Evolutionary conservation across 2,329 filamentous ascomycete species (phyloP).

Genomic region (Colletotrichum sp.): DNA sequence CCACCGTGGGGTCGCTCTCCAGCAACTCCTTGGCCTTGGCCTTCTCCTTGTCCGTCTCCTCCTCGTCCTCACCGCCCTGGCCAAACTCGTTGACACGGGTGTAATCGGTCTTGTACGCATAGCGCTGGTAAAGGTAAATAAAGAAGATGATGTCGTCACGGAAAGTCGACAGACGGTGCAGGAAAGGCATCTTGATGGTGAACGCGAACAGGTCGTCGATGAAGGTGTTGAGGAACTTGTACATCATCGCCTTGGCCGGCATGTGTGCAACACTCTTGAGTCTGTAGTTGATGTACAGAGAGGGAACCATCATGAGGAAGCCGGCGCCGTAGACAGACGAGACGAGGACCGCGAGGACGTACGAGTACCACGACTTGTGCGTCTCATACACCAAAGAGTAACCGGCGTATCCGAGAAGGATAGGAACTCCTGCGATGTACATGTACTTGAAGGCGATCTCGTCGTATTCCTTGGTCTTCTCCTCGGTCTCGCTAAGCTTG

Average conservation of each 20-base stretch:
- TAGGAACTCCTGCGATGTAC: constrained; percentile 88
- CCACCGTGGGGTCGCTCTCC: constrained; percentile 41
- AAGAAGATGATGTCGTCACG: constrained; percentile 99
- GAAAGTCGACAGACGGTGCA: constrained; percentile 91
- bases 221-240: constrained; percentile 98
- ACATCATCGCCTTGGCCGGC: constrained; percentile 95
- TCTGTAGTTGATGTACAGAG: constrained; percentile 98
- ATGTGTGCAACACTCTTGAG: constrained; percentile 96
- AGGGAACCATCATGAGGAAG: constrained; percentile 99
- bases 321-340: constrained; percentile 97
- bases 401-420: constrained; percentile 85
- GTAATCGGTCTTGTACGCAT: constrained; percentile 91
- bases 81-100: constrained; percentile 96
- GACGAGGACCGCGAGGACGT: constrained; percentile 92
- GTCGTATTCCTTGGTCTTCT: constrained; percentile 98
- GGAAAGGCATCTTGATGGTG: constrained; percentile 97
- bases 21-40: constrained; percentile 35
- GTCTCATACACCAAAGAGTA: constrained; percentile 93
- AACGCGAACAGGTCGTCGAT: constrained; percentile 99
- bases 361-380: constrained; percentile 99
- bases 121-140: constrained; percentile 93
- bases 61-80: constrained; percentile 92
- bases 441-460: constrained; percentile 98
- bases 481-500: constrained; percentile 90
- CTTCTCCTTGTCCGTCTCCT: constrained; percentile 47